Percentiles rank a stretch among this genome's conserved stretches.
These are phyloP conservation scores for Puccinia novopanici DNA, from an alignment of 1,284 basidiomycete species.

Conservation along the genomic window DNA sequence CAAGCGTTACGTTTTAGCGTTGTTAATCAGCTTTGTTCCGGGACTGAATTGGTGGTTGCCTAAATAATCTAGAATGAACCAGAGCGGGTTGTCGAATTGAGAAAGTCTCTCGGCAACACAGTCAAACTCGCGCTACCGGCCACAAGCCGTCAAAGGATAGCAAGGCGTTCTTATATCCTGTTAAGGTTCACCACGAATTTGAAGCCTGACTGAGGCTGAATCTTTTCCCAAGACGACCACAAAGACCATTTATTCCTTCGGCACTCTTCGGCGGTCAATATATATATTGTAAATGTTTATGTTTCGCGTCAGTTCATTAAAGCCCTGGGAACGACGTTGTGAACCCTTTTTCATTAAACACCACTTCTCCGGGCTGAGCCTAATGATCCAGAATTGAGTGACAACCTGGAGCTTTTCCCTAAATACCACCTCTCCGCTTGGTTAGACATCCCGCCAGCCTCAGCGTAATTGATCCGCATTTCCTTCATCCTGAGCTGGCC, in stretches of 20 bases:
- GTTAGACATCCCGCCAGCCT: too few relatives aligned
- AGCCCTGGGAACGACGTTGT: background rate
- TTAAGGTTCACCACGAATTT: background rate
- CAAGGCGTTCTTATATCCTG: background rate
- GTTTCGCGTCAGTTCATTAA: background rate
- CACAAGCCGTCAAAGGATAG: background rate
- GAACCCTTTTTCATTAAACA: background rate
- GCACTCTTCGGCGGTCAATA: background rate
- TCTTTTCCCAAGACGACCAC: conserved; percentile 15
- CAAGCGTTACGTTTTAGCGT: too few relatives aligned
- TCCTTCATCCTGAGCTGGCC: conserved; percentile 1
- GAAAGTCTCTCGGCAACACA: background rate
- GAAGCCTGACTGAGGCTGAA: background rate
- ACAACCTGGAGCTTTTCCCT: background rate
- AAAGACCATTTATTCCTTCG: background rate
- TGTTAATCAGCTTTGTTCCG: too few relatives aligned
- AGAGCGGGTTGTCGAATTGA: background rate
- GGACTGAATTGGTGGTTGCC: too few relatives aligned
- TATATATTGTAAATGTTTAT: background rate
- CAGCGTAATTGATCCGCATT: background rate
- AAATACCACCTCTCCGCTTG: background rate
- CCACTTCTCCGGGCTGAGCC: background rate
- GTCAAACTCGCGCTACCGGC: background rate
- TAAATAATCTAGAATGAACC: too few relatives aligned
- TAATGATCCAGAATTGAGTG: background rate